Percentiles rank a stretch among this genome's conserved stretches.
Conservation (phyloP, 768 basidiomycete species). For the Gymnopilus junonius region DNA sequence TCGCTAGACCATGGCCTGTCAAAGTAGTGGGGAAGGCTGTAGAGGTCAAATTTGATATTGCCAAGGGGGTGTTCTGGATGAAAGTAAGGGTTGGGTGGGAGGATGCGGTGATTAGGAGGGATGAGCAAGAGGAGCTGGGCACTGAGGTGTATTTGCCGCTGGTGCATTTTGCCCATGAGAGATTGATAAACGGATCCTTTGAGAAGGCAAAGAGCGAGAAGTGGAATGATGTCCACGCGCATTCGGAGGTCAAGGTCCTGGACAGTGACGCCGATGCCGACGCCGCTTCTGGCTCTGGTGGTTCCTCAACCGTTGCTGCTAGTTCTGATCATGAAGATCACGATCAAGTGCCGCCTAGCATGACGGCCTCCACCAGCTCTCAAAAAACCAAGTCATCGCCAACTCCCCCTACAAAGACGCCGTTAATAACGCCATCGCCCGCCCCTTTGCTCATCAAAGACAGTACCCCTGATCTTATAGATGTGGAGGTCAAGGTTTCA, state of each 20-base stretch:
- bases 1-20: conserved; percentile 82
- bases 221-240: too few relatives aligned
- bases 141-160: conserved; percentile 93
- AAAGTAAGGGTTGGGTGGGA: conserved; percentile 63
- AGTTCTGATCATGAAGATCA: neutral
- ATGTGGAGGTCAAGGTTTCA: conserved; percentile 50
- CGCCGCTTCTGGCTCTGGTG: neutral
- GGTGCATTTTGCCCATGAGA: conserved; percentile 76
- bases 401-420: neutral
- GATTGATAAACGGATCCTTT: conserved; percentile 28
- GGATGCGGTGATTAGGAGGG: conserved; percentile 49
- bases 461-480: conserved; percentile 22
- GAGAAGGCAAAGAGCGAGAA: conserved; percentile 15
- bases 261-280: neutral
- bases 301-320: neutral
- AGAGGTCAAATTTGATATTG: conserved; percentile 78
- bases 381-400: neutral
- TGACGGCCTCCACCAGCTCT: neutral
- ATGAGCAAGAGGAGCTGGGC: conserved; percentile 38
- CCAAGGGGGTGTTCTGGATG: conserved; percentile 70
- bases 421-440: too few relatives aligned
- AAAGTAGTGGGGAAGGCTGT: conserved; percentile 71
- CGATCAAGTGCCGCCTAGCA: neutral
- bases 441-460: conserved; percentile 12
- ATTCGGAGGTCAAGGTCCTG: conserved; percentile 7